Evolutionary conservation across 148 eudicot genomes (phyloP).

Genomic region (Rhododendron vialii): DNA sequence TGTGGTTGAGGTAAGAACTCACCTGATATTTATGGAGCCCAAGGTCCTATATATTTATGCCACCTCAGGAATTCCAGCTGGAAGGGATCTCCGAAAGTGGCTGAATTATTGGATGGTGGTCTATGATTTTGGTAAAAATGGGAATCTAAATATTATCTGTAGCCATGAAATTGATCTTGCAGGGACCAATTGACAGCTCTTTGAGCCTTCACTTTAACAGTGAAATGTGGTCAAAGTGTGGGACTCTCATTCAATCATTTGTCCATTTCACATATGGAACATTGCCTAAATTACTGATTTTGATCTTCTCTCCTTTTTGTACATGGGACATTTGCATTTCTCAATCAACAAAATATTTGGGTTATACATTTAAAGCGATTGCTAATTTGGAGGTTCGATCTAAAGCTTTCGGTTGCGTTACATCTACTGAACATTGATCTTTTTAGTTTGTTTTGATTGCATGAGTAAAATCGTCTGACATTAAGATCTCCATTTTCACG

Average conservation of each 20-base stretch:
- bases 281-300: not conserved
- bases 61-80: slow-evolving; percentile 20
- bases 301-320: not conserved
- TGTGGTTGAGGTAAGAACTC: not conserved
- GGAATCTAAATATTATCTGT: slow-evolving; percentile 1
- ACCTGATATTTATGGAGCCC: slow-evolving; percentile 1
- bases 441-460: no score
- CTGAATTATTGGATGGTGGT: slow-evolving; percentile 20
- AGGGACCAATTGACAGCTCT: slow-evolving; percentile 5
- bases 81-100: slow-evolving; percentile 22
- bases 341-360: not conserved
- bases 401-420: not conserved
- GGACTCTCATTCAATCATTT: not conserved
- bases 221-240: slow-evolving; percentile 1
- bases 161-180: not conserved
- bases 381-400: not conserved
- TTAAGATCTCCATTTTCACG: no score
- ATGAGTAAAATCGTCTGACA: not conserved
- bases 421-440: not conserved
- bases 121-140: not conserved
- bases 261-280: not conserved
- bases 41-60: not conserved
- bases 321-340: not conserved
- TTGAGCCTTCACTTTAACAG: not conserved
- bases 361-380: not conserved